Percentiles rank a stretch among this genome's conserved stretches.
Conservation (phyloP, 495 filamentous ascomycete genomes). For the Friedmanniomyces simplex region DNA sequence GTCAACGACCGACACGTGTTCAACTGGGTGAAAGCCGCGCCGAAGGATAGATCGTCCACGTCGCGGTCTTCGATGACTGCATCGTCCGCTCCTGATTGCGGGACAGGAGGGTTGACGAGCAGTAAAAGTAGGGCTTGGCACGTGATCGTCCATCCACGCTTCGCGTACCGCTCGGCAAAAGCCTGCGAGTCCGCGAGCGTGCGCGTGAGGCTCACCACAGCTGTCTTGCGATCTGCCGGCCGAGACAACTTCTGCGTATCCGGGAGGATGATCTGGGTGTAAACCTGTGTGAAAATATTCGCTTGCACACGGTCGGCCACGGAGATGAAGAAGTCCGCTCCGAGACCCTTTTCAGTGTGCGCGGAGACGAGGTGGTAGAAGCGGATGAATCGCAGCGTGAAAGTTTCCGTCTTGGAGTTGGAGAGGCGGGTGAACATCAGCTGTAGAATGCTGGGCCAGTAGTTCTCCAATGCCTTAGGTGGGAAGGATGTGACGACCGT, state of each 20-base stretch:
- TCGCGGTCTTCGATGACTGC: slow-evolving; percentile 50
- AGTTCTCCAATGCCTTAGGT: slow-evolving; percentile 61
- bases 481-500: slow-evolving; percentile 60
- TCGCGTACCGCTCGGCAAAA: slow-evolving; percentile 59
- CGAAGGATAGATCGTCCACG: slow-evolving; percentile 77
- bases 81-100: slow-evolving; percentile 33
- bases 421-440: slow-evolving; percentile 78
- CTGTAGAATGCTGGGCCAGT: slow-evolving; percentile 67
- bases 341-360: slow-evolving; percentile 62
- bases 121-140: slow-evolving; percentile 78
- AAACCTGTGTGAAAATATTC: slow-evolving; percentile 72
- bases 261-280: slow-evolving; percentile 73
- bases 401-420: slow-evolving; percentile 62
- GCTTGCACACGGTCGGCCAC: slow-evolving; percentile 70
- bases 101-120: slow-evolving; percentile 73
- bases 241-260: slow-evolving; percentile 77
- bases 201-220: slow-evolving; percentile 84
- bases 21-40: slow-evolving; percentile 81
- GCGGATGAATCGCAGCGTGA: slow-evolving; percentile 71
- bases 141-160: slow-evolving; percentile 83
- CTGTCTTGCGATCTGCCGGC: slow-evolving; percentile 83
- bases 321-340: slow-evolving; percentile 78
- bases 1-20: slow-evolving; percentile 66
- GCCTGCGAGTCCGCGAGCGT: slow-evolving; percentile 71
- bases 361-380: slow-evolving; percentile 88